Evolutionary conservation across 805 yeast genomes (phyloP).

Genomic region (Wickerhamiella nectarea): DNA sequence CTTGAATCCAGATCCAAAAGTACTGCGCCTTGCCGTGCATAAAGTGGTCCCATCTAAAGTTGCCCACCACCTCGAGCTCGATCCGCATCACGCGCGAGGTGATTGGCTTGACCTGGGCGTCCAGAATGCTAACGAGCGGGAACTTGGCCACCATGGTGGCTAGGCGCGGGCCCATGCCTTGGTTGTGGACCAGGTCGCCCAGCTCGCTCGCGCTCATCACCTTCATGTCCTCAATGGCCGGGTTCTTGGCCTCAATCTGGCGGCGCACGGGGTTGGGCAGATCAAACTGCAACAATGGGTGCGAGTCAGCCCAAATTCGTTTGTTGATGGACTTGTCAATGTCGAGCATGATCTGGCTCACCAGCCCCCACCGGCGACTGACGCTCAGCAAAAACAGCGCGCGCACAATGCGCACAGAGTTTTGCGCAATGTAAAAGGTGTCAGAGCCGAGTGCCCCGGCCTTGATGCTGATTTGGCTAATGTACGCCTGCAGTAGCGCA

Average conservation of each 20-base stretch:
- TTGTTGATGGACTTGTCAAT: constrained; percentile 78
- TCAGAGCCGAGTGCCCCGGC: constrained; percentile 81
- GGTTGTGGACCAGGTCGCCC: constrained; percentile 82
- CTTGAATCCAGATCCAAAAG: constrained; percentile 80
- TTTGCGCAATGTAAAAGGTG: constrained; percentile 87
- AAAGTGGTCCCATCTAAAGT: constrained; percentile 73
- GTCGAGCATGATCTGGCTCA: constrained; percentile 59
- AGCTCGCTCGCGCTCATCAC: constrained; percentile 63
- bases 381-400: constrained; percentile 80
- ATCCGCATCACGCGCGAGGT: constrained; percentile 76
- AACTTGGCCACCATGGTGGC: constrained; percentile 51
- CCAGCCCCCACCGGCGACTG: constrained; percentile 81
- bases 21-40: constrained; percentile 73
- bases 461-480: constrained; percentile 56
- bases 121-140: constrained; percentile 53
- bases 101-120: constrained; percentile 77
- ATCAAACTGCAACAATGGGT: constrained; percentile 81
- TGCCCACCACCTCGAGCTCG: constrained; percentile 54
- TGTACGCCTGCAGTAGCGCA: constrained; percentile 72
- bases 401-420: constrained; percentile 82
- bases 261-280: constrained; percentile 36
- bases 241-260: constrained; percentile 40
- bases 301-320: constrained; percentile 78
- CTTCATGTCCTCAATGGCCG: constrained; percentile 48
- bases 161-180: constrained; percentile 52